phyloP scores from a whole-genome alignment of 202 grass and related monocot species.

The Schoenoplectus tabernaemontani region DNA sequence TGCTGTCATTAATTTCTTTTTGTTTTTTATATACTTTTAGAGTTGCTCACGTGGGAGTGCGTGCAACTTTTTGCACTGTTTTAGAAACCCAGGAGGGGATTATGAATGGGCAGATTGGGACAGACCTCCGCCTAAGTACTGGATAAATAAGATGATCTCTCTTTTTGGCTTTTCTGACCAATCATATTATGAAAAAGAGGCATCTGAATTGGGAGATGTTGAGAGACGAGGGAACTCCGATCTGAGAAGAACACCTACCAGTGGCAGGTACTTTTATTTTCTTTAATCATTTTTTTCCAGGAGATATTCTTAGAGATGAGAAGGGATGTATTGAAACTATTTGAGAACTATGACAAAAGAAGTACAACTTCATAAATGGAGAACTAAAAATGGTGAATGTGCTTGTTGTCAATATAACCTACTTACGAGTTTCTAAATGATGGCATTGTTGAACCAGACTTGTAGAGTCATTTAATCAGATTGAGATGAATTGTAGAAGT shows the following conservation, averaged over 20 bases:
- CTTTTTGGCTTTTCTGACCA: conserved; percentile 72
- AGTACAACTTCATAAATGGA: neutral
- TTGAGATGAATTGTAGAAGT: neutral
- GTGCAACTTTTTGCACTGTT: conserved; percentile 97
- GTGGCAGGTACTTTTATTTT: conserved; percentile 43
- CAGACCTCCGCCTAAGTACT: conserved; percentile 72
- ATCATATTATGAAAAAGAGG: conserved; percentile 28
- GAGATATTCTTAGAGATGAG: neutral
- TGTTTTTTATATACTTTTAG: conserved; percentile 46
- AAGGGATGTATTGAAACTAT: neutral
- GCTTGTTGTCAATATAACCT: neutral
- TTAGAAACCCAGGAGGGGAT: conserved; percentile 91
- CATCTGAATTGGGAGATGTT: conserved; percentile 24
- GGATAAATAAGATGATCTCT: conserved; percentile 76
- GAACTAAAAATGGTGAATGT: neutral
- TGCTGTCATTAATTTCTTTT: conserved; percentile 6
- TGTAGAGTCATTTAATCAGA: neutral
- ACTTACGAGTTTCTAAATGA: neutral
- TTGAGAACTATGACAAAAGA: neutral
- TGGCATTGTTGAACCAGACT: neutral
- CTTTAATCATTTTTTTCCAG: too few relatives aligned
- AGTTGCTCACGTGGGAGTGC: conserved; percentile 78
- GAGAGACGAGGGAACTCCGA: conserved; percentile 33
- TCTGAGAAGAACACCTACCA: conserved; percentile 41
- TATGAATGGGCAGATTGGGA: conserved; percentile 99